A percentile compares a stretch with the other conserved stretches of the same genome.
phyloP scores from a whole-genome alignment of 2,329 filamentous ascomycete genomes.

The Colletotrichum brevisporum region DNA sequence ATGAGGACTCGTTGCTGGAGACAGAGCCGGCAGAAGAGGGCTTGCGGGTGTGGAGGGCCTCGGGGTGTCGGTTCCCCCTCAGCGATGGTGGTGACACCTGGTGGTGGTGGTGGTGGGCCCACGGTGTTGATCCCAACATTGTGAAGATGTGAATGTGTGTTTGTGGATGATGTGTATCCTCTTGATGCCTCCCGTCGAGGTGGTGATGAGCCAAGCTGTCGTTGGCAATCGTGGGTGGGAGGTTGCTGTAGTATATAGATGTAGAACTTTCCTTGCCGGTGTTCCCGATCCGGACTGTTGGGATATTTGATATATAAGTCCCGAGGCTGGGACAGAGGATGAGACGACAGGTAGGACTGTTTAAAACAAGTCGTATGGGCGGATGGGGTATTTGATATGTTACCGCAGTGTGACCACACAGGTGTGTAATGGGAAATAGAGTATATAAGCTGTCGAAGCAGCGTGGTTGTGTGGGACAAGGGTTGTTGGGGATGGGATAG shows the following conservation, averaged over 20 bases:
- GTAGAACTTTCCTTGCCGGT: not conserved
- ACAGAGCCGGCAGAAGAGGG: conserved; percentile 41
- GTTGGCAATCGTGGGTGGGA: conserved; percentile 13
- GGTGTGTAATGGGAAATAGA: conserved; percentile 18
- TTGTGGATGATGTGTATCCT: not conserved
- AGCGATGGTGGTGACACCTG: conserved; percentile 14
- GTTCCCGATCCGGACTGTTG: conserved; percentile 1
- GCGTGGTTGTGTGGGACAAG: conserved; percentile 31
- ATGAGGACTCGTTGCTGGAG: conserved; percentile 41
- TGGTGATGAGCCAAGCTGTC: conserved; percentile 2
- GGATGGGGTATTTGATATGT: conserved; percentile 16
- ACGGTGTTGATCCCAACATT: conserved; percentile 27
- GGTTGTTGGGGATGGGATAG: conserved; percentile 23
- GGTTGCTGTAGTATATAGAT: conserved; percentile 5
- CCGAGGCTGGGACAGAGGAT: not conserved
- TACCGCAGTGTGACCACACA: conserved; percentile 31
- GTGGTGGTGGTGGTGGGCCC: conserved; percentile 23
- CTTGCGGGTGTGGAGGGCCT: conserved; percentile 40
- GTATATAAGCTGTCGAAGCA: conserved; percentile 22
- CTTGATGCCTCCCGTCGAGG: not conserved
- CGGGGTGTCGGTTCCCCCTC: conserved; percentile 24
- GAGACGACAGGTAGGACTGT: not conserved
- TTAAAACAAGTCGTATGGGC: not conserved
- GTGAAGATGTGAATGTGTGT: conserved; percentile 3
- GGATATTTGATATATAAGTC: conserved; percentile 6